Evolutionary conservation across 2,329 filamentous ascomycete species (phyloP), one percentile per base, ranked within the genome.

Genomic region (Ceratocystis variospora): DNA sequence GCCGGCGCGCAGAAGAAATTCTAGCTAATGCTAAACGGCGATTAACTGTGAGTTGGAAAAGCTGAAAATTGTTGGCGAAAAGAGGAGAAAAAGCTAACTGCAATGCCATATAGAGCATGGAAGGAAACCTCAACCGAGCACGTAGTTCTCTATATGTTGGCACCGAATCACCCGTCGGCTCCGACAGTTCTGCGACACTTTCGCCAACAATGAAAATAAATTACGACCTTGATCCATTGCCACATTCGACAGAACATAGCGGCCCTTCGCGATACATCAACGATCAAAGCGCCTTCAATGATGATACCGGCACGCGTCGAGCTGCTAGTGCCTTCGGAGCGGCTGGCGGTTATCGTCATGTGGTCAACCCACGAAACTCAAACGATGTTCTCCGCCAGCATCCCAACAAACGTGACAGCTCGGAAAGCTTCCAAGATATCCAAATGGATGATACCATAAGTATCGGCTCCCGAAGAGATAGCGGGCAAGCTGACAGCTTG

Each of bases 21-120:
- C 80, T 97, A 66, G 90, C 91, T 66, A 96, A 96, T 76, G 93
- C 93, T 41, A 96, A 96, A 77, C 87, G 86, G 74, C 83, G 91
- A 71, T 79, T 97, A 68, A 94, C 89, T 73, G 90, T 95, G 80
- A 74, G 89, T 76, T 46, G 19, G 12, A 44, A 65, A 15, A 12
- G 37, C 1, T 0, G 3, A 41, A 41, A 41, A 15, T 3, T 41
- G 37, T 3, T 5, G 37, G 3, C 12, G 44, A 37, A 19, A 6
- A n/a, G 28, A 62, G 57, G 41, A 62, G 72, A 75, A 69, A 76
- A 68, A 68, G 57, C 45, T 53, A 25, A 53, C 22, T 12, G 25
- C 5, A 53, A 53, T 53, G 2, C 7, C 53, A 7, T 33, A 66
- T 74, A 95, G 90, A 88, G 89, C 41, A 96, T 96, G 91, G 93